Evolutionary conservation across 2,329 filamentous ascomycete genomes (phyloP), one percentile per base, ranked within the genome.

Genomic region (Pseudovirgaria hyperparasitica): DNA sequence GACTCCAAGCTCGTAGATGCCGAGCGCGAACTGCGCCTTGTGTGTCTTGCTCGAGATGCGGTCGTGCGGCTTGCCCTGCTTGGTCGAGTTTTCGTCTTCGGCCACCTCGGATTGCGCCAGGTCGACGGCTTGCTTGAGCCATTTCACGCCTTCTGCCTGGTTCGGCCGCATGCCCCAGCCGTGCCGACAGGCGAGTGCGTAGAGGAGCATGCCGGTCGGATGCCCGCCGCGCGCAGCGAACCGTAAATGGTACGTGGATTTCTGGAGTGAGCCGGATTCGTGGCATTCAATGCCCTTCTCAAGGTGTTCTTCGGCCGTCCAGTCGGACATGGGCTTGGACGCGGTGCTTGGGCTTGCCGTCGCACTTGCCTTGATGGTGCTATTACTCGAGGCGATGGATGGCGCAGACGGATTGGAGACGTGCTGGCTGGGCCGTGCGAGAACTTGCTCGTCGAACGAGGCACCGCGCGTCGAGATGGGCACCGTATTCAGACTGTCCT

Each of bases 111-210:
- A 59, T 30, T 79, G 76, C 4, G 82, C 82, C 28, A 70, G 76
- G 45, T 94, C 82, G 6, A 90, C 85, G 4, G 90, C 90, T 49
- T 86, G 90, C 23, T 84, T 75, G 30, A 98, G 62, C 90, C 90
- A 98, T 41, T 78, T 70, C 1, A 96, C 81, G 6, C 84, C 90
- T 55, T 98, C 90, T 25, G 69, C 69, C 45, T 84, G 84, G 50
- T 93, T 94, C 6, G 84, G 72, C 7, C 86, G 76, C 82, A 96
- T 94, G 11, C 90, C 90, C 90, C 90, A 98, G 25, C 90, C 90
- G 48, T 98, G 90, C 26, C 90, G 72, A 48, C 87, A 96, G 8
- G 90, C 90, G 19, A 98, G 67, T 5, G 87, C 90, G 52, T 94
- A 98, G 17, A 96, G 65, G 9, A 98, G 70, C 90, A 98, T 98